These are phyloP conservation scores for Ogataea kodamae DNA, from an alignment of 805 yeast genomes.

Conservation along the genomic window DNA sequence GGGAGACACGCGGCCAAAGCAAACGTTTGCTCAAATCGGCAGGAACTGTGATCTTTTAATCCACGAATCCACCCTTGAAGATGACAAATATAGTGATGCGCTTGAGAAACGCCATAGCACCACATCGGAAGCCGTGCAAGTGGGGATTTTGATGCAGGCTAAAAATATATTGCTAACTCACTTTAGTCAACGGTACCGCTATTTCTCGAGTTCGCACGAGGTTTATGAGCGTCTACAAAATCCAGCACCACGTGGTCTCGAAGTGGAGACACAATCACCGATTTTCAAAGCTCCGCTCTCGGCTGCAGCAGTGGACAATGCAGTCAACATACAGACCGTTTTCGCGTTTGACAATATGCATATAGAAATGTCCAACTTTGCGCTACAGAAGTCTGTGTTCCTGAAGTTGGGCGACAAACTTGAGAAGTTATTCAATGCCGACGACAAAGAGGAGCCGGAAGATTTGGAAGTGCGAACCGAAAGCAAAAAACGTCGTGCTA, in stretches of 20 bases:
- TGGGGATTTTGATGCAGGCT: constrained; percentile 70
- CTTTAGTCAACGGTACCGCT: constrained; percentile 85
- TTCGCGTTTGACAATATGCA: constrained; percentile 70
- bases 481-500: constrained; percentile 7
- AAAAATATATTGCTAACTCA: constrained; percentile 76
- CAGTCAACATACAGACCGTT: constrained; percentile 29
- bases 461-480: constrained; percentile 1
- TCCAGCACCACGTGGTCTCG: constrained; percentile 20
- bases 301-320: constrained; percentile 24
- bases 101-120: constrained; percentile 81
- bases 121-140: constrained; percentile 75
- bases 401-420: constrained; percentile 29
- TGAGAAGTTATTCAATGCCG: constrained; percentile 26
- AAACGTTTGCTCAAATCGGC: constrained; percentile 60
- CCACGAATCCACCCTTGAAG: constrained; percentile 92
- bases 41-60: constrained; percentile 64
- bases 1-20: constrained; percentile 91
- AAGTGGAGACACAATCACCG: constrained; percentile 21
- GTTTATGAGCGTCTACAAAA: constrained; percentile 24
- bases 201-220: constrained; percentile 33
- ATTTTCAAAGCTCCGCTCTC: constrained; percentile 21
- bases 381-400: constrained; percentile 29
- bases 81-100: constrained; percentile 75
- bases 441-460: constrained; percentile 16
- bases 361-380: constrained; percentile 43